phyloP scores from a whole-genome alignment of 768 basidiomycete species.

The Symmetrospora coprosmae region DNA sequence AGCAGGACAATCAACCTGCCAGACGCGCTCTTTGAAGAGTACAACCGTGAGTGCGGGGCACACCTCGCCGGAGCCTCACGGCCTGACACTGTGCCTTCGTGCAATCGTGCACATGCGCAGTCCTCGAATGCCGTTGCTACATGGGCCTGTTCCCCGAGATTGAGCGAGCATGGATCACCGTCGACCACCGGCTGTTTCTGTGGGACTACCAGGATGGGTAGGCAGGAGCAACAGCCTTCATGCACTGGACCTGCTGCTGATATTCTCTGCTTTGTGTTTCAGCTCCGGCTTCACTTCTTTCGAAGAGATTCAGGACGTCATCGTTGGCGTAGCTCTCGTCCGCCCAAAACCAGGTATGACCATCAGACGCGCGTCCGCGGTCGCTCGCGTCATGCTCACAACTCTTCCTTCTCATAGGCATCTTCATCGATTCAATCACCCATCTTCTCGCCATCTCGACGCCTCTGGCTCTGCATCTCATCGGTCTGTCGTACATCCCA shows the following conservation, averaged over 20 bases:
- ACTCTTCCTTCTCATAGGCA: constrained; percentile 38
- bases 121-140: constrained; percentile 26
- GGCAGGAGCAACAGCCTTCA: too few species aligned
- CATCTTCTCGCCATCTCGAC: constrained; percentile 81
- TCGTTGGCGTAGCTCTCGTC: constrained; percentile 75
- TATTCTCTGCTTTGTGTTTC: constrained; percentile 1
- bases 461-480: constrained; percentile 61
- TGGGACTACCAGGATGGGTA: constrained; percentile 96
- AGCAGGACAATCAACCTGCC: constrained; percentile 30
- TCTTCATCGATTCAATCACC: constrained; percentile 87
- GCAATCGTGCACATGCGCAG: neutral
- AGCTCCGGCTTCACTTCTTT: constrained; percentile 88
- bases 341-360: constrained; percentile 53
- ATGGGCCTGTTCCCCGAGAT: constrained; percentile 63
- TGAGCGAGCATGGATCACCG: constrained; percentile 85
- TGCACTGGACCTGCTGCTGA: too few species aligned
- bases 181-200: constrained; percentile 81
- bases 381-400: neutral
- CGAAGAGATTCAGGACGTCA: constrained; percentile 76
- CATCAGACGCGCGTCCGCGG: neutral
- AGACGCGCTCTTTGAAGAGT: constrained; percentile 31
- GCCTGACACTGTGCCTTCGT: neutral
- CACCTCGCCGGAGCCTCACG: too few species aligned
- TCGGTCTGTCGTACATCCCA: constrained; percentile 49
- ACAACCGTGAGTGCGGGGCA: constrained; percentile 28